Evolutionary conservation across 495 filamentous ascomycete genomes (phyloP).

Genomic region (Talaromyces stipitatus): DNA sequence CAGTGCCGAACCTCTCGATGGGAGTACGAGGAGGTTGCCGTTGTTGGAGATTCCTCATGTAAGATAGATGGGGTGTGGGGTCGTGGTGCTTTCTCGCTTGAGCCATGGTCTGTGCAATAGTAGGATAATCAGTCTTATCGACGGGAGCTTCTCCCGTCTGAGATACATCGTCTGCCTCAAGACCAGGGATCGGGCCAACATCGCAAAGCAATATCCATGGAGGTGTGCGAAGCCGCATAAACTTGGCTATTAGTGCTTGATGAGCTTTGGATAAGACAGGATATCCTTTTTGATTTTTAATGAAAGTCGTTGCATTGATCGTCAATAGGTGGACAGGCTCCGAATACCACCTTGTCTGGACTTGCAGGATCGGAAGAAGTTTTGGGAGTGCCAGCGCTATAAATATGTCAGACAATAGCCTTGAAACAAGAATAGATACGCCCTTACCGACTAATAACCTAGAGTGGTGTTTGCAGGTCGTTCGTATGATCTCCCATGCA

Average conservation of each 20-base stretch:
- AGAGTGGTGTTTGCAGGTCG: slow-evolving; percentile 75
- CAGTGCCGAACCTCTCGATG: slow-evolving; percentile 64
- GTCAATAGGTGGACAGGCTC: slow-evolving; percentile 81
- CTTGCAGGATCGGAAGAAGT: slow-evolving; percentile 60
- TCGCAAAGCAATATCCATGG: slow-evolving; percentile 80
- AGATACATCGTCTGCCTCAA: slow-evolving; percentile 24
- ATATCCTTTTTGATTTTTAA: slow-evolving; percentile 69
- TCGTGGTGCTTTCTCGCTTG: slow-evolving; percentile 46
- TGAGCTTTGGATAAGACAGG: slow-evolving; percentile 77
- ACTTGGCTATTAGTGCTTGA: slow-evolving; percentile 67
- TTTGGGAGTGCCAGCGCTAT: slow-evolving; percentile 72
- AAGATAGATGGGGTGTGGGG: slow-evolving; percentile 63
- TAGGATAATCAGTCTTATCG: slow-evolving; percentile 52
- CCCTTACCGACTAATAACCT: slow-evolving; percentile 81
- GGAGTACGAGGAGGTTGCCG: slow-evolving; percentile 60
- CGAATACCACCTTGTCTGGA: slow-evolving; percentile 88
- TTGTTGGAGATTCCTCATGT: slow-evolving; percentile 76
- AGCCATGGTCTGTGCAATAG: slow-evolving; percentile 53
- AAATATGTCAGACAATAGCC: slow-evolving; percentile 5
- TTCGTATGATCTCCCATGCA: slow-evolving; percentile 82
- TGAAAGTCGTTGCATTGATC: slow-evolving; percentile 59
- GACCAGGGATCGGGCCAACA: slow-evolving; percentile 58
- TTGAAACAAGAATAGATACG: background rate
- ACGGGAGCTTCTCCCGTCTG: slow-evolving; percentile 30
- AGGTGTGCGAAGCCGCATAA: slow-evolving; percentile 71